These are phyloP conservation scores for Alternaria gaisen DNA, from an alignment of 2,329 filamentous ascomycete genomes.

Conservation along the genomic window DNA sequence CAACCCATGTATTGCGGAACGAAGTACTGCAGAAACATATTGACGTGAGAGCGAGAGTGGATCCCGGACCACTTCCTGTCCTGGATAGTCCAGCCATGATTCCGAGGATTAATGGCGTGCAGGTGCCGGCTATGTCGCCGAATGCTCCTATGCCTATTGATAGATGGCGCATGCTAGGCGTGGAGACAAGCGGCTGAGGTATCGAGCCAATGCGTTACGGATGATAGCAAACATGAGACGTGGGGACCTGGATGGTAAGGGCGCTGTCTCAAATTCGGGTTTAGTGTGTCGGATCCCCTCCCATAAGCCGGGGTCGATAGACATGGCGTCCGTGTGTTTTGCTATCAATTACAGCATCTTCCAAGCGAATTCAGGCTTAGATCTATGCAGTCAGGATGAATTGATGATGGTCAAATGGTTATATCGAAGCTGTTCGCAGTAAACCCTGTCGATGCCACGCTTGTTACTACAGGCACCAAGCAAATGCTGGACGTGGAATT, in stretches of 20 bases:
- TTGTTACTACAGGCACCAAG: slow-evolving; percentile 8
- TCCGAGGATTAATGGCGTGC: slow-evolving; percentile 49
- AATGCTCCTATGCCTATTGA: slow-evolving; percentile 51
- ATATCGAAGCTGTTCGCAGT: slow-evolving; percentile 22
- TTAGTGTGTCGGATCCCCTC: slow-evolving; percentile 50
- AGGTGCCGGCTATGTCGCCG: slow-evolving; percentile 45
- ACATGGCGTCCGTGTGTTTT: slow-evolving; percentile 40
- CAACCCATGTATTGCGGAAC: slow-evolving; percentile 51
- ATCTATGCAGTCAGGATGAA: slow-evolving; percentile 32
- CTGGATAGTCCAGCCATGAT: slow-evolving; percentile 46
- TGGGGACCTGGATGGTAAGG: slow-evolving; percentile 41
- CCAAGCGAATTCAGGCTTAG: slow-evolving; percentile 32
- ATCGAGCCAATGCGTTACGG: slow-evolving; percentile 46
- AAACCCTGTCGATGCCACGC: slow-evolving; percentile 15
- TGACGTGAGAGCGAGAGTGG: slow-evolving; percentile 52
- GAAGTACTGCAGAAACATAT: slow-evolving; percentile 52
- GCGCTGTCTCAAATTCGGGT: slow-evolving; percentile 51
- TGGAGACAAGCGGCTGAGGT: slow-evolving; percentile 44
- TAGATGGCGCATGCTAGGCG: slow-evolving; percentile 47
- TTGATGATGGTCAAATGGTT: slow-evolving; percentile 31
- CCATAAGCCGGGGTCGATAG: slow-evolving; percentile 46
- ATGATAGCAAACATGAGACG: slow-evolving; percentile 53
- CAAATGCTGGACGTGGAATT: background rate
- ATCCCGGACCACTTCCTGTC: slow-evolving; percentile 45
- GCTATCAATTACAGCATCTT: slow-evolving; percentile 49